Base-by-base conservation (phyloP, 2,329 filamentous ascomycete genomes). In the Cordyceps cateniannulata region DNA sequence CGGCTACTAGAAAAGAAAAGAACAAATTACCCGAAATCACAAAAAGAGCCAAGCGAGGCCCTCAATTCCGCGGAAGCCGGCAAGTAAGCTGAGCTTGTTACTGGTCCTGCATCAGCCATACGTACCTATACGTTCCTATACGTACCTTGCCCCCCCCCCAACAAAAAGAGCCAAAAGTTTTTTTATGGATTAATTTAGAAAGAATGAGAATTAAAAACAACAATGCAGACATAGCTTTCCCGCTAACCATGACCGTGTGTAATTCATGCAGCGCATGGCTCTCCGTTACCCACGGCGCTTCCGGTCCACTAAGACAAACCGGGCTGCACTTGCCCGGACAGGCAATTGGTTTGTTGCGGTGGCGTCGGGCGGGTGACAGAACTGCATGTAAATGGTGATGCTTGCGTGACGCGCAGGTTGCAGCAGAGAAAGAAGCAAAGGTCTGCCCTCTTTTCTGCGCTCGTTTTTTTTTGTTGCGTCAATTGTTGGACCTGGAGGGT, bases 351-450 rank as follows among this genome's bases (percentile, higher is more conserved):
- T n/a, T 57, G 5, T n/a, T n/a, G 29, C 14, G 2, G 54, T 48
- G 54, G 54, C 54, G 54, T 53, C 14, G 3, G 42, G 16, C 54
- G 24, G 25, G 55, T 47, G 40, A 49, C 45, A 20, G 32, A 49
- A 29, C n/a, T 40, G 55, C 55, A 40, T 58, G 45, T 58, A 50
- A 42, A 29, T 58, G 55, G 55, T 50, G 55, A 58, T 58, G 55
- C 45, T 49, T 38, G 20, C 29, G 55, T 58, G 55, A 58, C 55
- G 55, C 32, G 22, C 44, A 57, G 44, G 20, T 22, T 48, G 29
- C 54, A 47, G 42, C 44, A 35, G 14, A 20, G 20, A 25, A 45
- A n/a, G 18, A n/a, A n/a, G 18, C 9, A 22, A 22, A 16, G n/a
- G 8, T 18, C 7, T 6, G 22, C 6, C 35, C 16, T 44, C 6